Evolutionary conservation across 73 alveolate species (phyloP), one percentile per base, ranked within the genome.

Genomic region (Loxodes magnus): DNA sequence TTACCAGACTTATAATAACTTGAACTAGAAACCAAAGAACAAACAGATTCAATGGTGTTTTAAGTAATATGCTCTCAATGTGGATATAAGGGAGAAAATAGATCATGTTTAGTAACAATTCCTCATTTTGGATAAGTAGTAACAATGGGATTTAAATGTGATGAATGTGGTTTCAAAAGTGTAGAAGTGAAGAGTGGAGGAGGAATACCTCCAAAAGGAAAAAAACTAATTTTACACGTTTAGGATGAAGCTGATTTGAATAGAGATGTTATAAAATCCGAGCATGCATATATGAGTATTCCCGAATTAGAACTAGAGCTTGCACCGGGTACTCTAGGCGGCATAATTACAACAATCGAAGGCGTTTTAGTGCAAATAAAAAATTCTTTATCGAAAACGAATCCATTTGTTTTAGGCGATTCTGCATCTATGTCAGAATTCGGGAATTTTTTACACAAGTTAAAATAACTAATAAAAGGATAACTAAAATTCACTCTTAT

Each of bases 111-210:
- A 22, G 77, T 95, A 4, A 56, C 91, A 4, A 92, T 92, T 55
- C 99, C 99, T 26, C 82, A 77, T 80, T 89, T 93, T 58, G 90
- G 90, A 56, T 97, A 93, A 64, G 78, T 91, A 29, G 82, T 93
- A 28, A 88, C 90, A 4, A 89, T 90, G 90, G 88, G 96, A 26
- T 93, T 90, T 70, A 55, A 68, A 51, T 93, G 99, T 52, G 95
- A 78, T 35, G 46, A 28, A 29, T 93, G 99, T 41, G 99, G 98
- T 14, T 79, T 75, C 36, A 85, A 81, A 56, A 76, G 81, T 9
- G 84, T 95, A 0, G 96, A 79, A 44, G 94, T 93, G 5, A 93
- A 85, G 58, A 87, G 82, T 46, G 97, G 96, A 14, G 96, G 96
- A 12, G 54, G 33, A 34, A 56, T 69, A 20, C 43, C 65, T 51